These are phyloP conservation scores for Coemansia sp. DNA, from an alignment of 371 early-diverging fungal species.

Conservation along the genomic window DNA sequence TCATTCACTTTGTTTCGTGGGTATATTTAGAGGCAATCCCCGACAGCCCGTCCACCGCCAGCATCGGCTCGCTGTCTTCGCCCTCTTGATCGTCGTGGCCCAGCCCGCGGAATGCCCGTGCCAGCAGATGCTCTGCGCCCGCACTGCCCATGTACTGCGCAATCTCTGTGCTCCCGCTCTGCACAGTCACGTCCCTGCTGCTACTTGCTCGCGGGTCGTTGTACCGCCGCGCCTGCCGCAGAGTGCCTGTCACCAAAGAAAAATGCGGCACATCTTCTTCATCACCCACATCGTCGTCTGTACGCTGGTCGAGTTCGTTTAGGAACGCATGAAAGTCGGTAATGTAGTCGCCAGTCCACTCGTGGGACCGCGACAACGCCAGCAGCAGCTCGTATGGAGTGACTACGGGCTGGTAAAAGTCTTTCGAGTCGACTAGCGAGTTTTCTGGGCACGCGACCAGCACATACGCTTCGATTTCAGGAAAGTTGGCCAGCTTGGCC, in stretches of 20 bases:
- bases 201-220: slow-evolving; percentile 15
- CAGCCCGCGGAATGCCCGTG: slow-evolving; percentile 76
- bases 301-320: slow-evolving; percentile 33
- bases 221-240: slow-evolving; percentile 59
- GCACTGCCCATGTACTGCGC: slow-evolving; percentile 70
- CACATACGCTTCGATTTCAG: slow-evolving; percentile 89
- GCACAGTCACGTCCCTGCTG: slow-evolving; percentile 23
- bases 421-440: slow-evolving; percentile 84
- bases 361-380: slow-evolving; percentile 62
- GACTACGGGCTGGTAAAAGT: slow-evolving; percentile 87
- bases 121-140: slow-evolving; percentile 67
- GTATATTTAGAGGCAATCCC: slow-evolving; percentile 86
- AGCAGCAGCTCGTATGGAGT: slow-evolving; percentile 90
- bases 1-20: slow-evolving; percentile 2
- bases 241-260: slow-evolving; percentile 85
- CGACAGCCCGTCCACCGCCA: slow-evolving; percentile 73
- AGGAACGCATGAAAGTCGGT: slow-evolving; percentile 69
- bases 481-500: slow-evolving; percentile 93
- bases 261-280: slow-evolving; percentile 78
- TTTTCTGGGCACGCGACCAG: slow-evolving; percentile 94
- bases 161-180: slow-evolving; percentile 62
- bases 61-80: slow-evolving; percentile 39
- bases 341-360: slow-evolving; percentile 78
- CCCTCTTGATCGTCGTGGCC: slow-evolving; percentile 63
- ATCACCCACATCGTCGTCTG: slow-evolving; percentile 57